phyloP scores from a whole-genome alignment of 176 grass and related monocot genomes.

The Thinopyrum elongatum region DNA sequence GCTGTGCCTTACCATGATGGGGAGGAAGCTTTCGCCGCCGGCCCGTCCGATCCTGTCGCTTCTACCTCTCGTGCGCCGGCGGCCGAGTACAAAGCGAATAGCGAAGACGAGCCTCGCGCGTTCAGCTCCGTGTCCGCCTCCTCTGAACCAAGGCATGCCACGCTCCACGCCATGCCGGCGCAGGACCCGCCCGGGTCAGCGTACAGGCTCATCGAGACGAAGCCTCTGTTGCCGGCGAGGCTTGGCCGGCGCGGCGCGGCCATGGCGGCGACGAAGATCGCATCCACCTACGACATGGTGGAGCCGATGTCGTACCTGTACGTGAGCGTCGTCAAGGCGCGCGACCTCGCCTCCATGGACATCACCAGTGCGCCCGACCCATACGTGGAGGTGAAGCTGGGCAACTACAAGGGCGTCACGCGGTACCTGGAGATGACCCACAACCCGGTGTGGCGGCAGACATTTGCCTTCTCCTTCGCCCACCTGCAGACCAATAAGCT shows the following conservation, averaged over 20 bases:
- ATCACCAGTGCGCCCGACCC: constrained; percentile 40
- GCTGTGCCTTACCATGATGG: too few species aligned
- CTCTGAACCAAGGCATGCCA: too few species aligned
- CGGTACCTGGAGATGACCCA: constrained; percentile 55
- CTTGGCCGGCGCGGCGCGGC: constrained; percentile 41
- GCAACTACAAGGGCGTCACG: constrained; percentile 73
- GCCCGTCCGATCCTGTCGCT: too few species aligned
- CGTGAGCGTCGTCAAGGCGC: constrained; percentile 74
- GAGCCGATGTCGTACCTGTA: constrained; percentile 65
- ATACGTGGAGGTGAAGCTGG: constrained; percentile 1
- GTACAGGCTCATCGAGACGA: not conserved
- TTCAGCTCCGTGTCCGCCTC: too few species aligned
- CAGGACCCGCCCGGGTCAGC: too few species aligned
- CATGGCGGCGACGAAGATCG: constrained; percentile 41
- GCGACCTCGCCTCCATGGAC: constrained; percentile 66
- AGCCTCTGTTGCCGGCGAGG: constrained; percentile 42
- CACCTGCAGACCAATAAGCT: constrained; percentile 53
- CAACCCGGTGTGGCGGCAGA: constrained; percentile 78
- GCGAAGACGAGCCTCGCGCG: too few species aligned
- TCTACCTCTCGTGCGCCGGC: too few species aligned
- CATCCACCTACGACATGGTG: constrained; percentile 80
- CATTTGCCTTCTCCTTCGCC: constrained; percentile 70
- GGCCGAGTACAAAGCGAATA: too few species aligned
- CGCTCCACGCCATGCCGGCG: too few species aligned
- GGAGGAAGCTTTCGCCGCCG: too few species aligned